phyloP scores from a whole-genome alignment of 1,284 basidiomycete species.

The Phylloporus gajari region DNA sequence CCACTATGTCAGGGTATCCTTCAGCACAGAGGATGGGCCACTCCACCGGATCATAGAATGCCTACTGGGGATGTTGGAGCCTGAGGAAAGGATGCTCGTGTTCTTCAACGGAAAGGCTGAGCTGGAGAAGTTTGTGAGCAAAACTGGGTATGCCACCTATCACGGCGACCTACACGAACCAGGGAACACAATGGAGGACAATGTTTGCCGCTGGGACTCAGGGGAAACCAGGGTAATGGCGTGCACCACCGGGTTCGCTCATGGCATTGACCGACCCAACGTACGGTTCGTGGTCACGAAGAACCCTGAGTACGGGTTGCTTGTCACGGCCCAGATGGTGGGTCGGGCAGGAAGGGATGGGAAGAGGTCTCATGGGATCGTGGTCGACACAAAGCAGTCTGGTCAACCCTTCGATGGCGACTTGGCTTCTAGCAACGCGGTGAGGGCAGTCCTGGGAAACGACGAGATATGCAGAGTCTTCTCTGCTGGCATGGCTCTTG shows the following conservation, averaged over 20 bases:
- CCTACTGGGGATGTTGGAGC: no score
- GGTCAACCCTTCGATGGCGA: not conserved
- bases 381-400: not conserved
- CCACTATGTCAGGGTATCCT: not conserved
- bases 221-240: conserved; percentile 2
- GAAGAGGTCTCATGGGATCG: not conserved
- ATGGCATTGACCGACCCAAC: not conserved
- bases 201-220: no score
- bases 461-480: not conserved
- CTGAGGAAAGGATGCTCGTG: conserved; percentile 3
- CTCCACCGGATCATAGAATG: not conserved
- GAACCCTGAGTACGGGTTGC: no score
- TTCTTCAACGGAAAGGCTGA: not conserved
- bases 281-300: not conserved
- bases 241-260: conserved; percentile 1
- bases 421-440: not conserved
- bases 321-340: not conserved
- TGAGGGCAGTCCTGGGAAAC: not conserved
- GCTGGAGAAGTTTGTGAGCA: not conserved
- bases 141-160: not conserved
- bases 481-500: not conserved
- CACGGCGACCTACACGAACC: not conserved
- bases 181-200: not conserved
- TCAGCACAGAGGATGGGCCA: not conserved
- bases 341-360: not conserved